Percentiles rank a stretch among this genome's conserved stretches.
Conservation (phyloP, 1,139 yeast genomes). For the Sugiyamaella neomexicana region DNA sequence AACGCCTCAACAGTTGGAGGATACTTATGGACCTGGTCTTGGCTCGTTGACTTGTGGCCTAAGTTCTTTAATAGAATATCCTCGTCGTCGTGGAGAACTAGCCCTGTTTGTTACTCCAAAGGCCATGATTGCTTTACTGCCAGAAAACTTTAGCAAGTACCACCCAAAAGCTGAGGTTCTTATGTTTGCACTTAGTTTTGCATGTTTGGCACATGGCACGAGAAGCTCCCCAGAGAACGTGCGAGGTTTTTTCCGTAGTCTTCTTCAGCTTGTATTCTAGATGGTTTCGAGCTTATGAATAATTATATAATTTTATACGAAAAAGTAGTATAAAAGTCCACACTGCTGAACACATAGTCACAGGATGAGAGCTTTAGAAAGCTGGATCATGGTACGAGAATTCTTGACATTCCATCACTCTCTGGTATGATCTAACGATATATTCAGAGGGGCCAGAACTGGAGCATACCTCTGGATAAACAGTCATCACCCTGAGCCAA, state of each 20-base stretch:
- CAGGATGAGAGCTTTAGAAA: too few relatives aligned
- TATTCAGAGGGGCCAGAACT: too few relatives aligned
- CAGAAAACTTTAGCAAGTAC: slow-evolving; percentile 31
- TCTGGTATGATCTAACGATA: too few relatives aligned
- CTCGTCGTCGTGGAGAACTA: slow-evolving; percentile 45
- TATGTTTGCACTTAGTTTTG: slow-evolving; percentile 43
- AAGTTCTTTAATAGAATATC: slow-evolving; percentile 43
- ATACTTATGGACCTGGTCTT: slow-evolving; percentile 40
- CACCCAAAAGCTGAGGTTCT: slow-evolving; percentile 36
- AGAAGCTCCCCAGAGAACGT: slow-evolving; percentile 21
- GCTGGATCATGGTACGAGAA: too few relatives aligned
- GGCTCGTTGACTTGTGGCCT: slow-evolving; percentile 44
- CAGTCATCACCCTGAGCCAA: too few relatives aligned
- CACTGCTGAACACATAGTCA: too few relatives aligned
- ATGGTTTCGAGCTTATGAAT: background rate
- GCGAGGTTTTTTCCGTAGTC: slow-evolving; percentile 29
- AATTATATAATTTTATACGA: too few relatives aligned
- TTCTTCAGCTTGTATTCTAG: slow-evolving; percentile 28
- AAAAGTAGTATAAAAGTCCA: too few relatives aligned
- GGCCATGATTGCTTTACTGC: slow-evolving; percentile 43
- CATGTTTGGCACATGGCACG: slow-evolving; percentile 33
- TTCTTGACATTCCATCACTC: too few relatives aligned
- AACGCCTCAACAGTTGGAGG: slow-evolving; percentile 39
- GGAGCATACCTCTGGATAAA: too few relatives aligned
- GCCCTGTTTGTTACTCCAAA: slow-evolving; percentile 47